Base-by-base conservation (phyloP, 441 rosid genomes). In the Populus tomentosa region DNA sequence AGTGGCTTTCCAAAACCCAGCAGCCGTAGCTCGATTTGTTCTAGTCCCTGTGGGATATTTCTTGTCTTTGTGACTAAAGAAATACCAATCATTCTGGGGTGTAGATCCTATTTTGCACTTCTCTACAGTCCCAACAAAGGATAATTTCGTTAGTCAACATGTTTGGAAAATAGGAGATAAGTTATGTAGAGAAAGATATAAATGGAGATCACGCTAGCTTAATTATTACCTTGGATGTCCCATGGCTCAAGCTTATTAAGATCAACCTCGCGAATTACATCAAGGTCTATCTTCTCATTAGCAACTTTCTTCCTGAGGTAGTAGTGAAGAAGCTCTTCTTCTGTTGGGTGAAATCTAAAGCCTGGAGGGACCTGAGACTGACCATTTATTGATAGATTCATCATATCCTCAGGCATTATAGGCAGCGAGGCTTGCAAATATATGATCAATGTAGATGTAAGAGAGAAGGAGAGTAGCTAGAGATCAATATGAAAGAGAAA, bases 171-270 rank as follows among this genome's bases (percentile, higher is more conserved):
- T 2, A 9, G 71, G 71, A 26, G 38, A 40, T n/a, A 3, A 14
- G n/a, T 2, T 8, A 63, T 30, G 40, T 11, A 62, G 28, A 4
- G 11, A 62, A 9, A 42, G n/a, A 3, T 7, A 26, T 7, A 42
- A 24, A 2, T 8, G 21, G 18, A 67, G 16, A 63, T 5, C 18
- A 53, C 0, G 20, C 20, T 26, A 71, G 38, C 13, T 23, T 26
- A 13, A 14, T 2, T 28, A 56, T 1, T 80, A 94, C 99, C 99
- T 89, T 91, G 98, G 73, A 95, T 91, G 82, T 95, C 99, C 99
- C 98, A 95, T 23, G 99, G 99, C 82, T 95, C 99, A 66, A 95
- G 98, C 87, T 95, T 95, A 81, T 94, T 95, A 69, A 95, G 98
- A 89, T 95, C 99, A 20, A 95, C 97, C 83, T 95, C 99, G n/a